Percentiles rank a stretch among this genome's conserved stretches.
Evolutionary conservation across 345 rosid species (phyloP).

Genomic region (Salix caprea): DNA sequence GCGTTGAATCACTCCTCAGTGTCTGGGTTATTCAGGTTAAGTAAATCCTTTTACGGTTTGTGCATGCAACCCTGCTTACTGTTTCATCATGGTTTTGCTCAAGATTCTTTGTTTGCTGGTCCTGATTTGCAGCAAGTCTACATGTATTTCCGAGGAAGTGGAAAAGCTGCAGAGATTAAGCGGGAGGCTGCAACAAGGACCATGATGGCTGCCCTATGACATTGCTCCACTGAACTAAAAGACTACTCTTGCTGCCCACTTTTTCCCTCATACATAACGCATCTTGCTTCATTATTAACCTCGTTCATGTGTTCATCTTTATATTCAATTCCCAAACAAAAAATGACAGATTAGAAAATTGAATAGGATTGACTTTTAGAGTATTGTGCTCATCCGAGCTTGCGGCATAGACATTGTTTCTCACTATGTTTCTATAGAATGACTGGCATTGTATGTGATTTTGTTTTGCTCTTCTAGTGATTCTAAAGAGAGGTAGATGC

Average conservation of each 20-base stretch:
- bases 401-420: background rate
- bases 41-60: background rate
- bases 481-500: background rate
- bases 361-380: background rate
- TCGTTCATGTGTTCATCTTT: background rate
- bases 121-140: constrained; percentile 73
- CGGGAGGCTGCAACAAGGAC: constrained; percentile 66
- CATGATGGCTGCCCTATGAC: constrained; percentile 72
- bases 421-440: background rate
- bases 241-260: background rate
- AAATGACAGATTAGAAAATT: background rate
- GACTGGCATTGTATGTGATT: background rate
- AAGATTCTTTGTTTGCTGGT: background rate
- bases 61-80: no score
- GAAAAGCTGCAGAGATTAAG: constrained; percentile 85
- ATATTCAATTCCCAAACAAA: background rate
- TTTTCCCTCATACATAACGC: background rate
- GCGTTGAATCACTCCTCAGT: constrained; percentile 77
- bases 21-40: constrained; percentile 97
- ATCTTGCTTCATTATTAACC: background rate
- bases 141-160: constrained; percentile 91
- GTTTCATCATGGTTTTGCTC: background rate
- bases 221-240: background rate
- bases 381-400: background rate
- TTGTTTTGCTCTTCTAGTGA: background rate